Evolutionary conservation across 805 yeast genomes (phyloP), one percentile per base, ranked within the genome.

Genomic region (Kodamaea hsintzibuensis): DNA sequence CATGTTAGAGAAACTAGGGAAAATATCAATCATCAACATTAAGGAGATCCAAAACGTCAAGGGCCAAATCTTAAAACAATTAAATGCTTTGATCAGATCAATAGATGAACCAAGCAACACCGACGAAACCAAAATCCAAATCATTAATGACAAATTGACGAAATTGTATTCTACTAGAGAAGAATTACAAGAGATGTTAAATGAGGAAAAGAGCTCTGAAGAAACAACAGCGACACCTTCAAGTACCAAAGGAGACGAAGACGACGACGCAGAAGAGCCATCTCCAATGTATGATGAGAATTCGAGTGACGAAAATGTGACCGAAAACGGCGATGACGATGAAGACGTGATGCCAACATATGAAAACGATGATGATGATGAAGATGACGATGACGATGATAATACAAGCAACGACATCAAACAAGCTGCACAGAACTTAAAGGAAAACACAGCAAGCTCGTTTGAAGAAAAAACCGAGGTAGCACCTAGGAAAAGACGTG

Each of bases 1-100:
- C 49, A 62, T 65, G 47, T 61, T 76, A 53, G 79, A 76, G 54
- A 72, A 72, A 51, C 57, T 75, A 47, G 70, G 79, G 52, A 62
- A 61, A 13, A 63, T 67, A 19, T 67, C 78, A 6, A 61, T 62
- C 7, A 57, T 63, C 17, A 73, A 69, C 58, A 62, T 75, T 47
- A 62, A 62, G 18, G 72, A 69, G n/a, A 66, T 70, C 14, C 68
- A 67, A 52, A 55, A 57, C 10, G 62, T 68, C 13, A 66, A 72
- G 52, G 19, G 37, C 6, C 66, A 68, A 53, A 64, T 74, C 16
- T 54, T 69, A 44, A 52, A 55, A 19, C 65, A 63, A 30, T 64
- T 76, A 57, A 62, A 64, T 13, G 62, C 55, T 43, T 61, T 73
- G 47, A 57, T 60, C 33, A 54, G 47, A 37, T 47, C 58, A 47